phyloP scores from a whole-genome alignment of 805 yeast species.

The Wickerhamiella azymoides region DNA sequence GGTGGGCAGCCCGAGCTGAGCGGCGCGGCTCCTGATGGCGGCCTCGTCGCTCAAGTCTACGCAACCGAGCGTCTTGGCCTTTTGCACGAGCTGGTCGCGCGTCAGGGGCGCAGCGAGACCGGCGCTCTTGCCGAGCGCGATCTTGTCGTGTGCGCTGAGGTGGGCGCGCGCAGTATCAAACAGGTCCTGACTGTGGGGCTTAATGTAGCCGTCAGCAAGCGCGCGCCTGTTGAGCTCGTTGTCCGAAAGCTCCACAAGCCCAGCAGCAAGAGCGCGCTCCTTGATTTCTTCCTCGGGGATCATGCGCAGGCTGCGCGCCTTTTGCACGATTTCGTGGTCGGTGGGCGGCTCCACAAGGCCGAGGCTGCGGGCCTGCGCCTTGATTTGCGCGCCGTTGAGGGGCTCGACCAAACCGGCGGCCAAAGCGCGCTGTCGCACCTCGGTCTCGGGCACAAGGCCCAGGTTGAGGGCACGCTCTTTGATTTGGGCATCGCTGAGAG shows the following conservation, averaged over 20 bases:
- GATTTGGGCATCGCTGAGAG: slow-evolving; percentile 5
- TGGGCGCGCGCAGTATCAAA: slow-evolving; percentile 8
- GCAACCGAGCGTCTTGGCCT: slow-evolving; percentile 16
- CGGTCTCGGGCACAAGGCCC: neutral
- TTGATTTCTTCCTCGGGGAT: slow-evolving; percentile 5
- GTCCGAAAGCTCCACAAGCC: slow-evolving; percentile 9
- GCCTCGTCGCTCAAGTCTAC: neutral
- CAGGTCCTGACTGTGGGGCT: slow-evolving; percentile 6
- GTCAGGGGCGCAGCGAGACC: slow-evolving; percentile 11
- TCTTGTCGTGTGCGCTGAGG: slow-evolving; percentile 1
- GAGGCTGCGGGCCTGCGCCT: slow-evolving; percentile 6
- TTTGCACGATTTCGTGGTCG: slow-evolving; percentile 5
- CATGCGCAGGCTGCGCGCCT: slow-evolving; percentile 19
- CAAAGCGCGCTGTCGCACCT: slow-evolving; percentile 22
- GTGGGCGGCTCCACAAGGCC: slow-evolving; percentile 15
- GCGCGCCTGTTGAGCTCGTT: slow-evolving; percentile 16
- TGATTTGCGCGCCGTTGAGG: slow-evolving; percentile 4
- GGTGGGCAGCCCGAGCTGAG: slow-evolving; percentile 10
- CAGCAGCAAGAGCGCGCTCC: slow-evolving; percentile 7
- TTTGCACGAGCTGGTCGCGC: slow-evolving; percentile 9
- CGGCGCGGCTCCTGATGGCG: slow-evolving; percentile 9
- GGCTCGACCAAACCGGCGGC: slow-evolving; percentile 51
- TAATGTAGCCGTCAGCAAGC: slow-evolving; percentile 14
- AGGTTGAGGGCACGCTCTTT: slow-evolving; percentile 3
- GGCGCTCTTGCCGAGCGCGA: slow-evolving; percentile 3